phyloP scores from a whole-genome alignment of 2,329 filamentous ascomycete species.

The Didymella glomerata region DNA sequence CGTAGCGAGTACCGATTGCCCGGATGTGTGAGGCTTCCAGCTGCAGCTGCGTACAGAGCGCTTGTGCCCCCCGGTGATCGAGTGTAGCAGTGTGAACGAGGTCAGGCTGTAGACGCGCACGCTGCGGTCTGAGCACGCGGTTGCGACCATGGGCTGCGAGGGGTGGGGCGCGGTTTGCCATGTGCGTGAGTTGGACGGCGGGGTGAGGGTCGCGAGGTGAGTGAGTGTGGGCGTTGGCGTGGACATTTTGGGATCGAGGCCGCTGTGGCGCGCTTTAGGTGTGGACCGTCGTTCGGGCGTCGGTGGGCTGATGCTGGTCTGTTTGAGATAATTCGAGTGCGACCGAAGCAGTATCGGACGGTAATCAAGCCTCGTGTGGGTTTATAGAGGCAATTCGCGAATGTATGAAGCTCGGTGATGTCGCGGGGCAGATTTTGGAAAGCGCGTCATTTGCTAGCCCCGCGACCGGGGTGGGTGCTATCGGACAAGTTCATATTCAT shows the following conservation, averaged over 20 bases:
- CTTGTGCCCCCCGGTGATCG: constrained; percentile 86
- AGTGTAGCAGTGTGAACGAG: constrained; percentile 79
- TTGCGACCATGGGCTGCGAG: constrained; percentile 85
- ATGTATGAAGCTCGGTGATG: constrained; percentile 1
- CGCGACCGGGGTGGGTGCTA: constrained; percentile 21
- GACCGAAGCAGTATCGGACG: background rate
- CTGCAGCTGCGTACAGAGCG: constrained; percentile 84
- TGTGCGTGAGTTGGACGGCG: constrained; percentile 68
- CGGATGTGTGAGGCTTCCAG: constrained; percentile 78
- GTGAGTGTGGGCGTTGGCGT: constrained; percentile 40
- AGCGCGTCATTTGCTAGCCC: constrained; percentile 35
- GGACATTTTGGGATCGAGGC: constrained; percentile 28
- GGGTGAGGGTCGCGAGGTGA: constrained; percentile 61
- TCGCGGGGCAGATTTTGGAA: constrained; percentile 29
- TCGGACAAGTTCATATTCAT: constrained; percentile 10
- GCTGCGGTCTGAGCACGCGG: constrained; percentile 83
- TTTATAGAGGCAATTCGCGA: constrained; percentile 4
- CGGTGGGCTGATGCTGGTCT: too few species aligned
- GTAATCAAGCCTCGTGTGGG: background rate
- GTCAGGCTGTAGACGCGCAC: constrained; percentile 89
- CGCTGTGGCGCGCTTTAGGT: constrained; percentile 3
- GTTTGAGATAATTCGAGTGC: background rate
- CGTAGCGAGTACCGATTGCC: constrained; percentile 79
- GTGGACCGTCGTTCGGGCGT: background rate
- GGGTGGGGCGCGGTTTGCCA: constrained; percentile 90